Conservation (phyloP, 768 basidiomycete species). For the Kwoniella botswanensis region DNA sequence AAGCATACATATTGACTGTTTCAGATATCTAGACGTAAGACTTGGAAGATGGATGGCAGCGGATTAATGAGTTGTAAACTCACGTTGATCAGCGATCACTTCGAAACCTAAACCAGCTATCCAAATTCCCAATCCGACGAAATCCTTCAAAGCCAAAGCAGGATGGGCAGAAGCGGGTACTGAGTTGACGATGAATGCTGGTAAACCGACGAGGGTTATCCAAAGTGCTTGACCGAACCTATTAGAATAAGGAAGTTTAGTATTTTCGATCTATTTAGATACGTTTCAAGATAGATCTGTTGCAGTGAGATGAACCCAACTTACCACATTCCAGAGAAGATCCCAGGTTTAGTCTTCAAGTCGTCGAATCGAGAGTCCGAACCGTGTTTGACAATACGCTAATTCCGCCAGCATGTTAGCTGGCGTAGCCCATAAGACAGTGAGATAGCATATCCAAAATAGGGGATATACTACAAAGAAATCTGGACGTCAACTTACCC, state of each 20-base stretch:
- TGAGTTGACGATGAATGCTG: conserved; percentile 67
- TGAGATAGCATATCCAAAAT: no score
- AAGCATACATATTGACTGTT: background rate
- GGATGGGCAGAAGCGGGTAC: conserved; percentile 65
- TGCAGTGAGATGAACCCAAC: conserved; percentile 60
- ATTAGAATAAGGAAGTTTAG: background rate
- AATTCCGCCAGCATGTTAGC: conserved; percentile 1
- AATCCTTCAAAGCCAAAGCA: conserved; percentile 65
- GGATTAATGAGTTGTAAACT: conserved; percentile 10
- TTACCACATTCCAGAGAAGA: conserved; percentile 69
- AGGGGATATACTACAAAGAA: no score
- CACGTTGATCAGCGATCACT: conserved; percentile 31
- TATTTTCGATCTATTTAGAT: background rate
- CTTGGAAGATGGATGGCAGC: background rate
- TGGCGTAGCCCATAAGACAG: background rate
- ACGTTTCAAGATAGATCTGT: background rate
- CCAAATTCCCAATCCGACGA: conserved; percentile 65
- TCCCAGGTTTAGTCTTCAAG: conserved; percentile 62
- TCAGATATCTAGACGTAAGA: background rate
- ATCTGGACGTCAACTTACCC: conserved; percentile 57
- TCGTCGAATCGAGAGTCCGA: conserved; percentile 72
- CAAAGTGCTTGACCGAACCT: conserved; percentile 63
- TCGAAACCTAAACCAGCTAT: conserved; percentile 65
- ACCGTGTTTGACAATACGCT: conserved; percentile 65
- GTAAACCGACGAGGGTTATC: conserved; percentile 72